These are phyloP conservation scores for Penicillium sp. DNA, from an alignment of 2,329 filamentous ascomycete genomes.

Conservation along the genomic window DNA sequence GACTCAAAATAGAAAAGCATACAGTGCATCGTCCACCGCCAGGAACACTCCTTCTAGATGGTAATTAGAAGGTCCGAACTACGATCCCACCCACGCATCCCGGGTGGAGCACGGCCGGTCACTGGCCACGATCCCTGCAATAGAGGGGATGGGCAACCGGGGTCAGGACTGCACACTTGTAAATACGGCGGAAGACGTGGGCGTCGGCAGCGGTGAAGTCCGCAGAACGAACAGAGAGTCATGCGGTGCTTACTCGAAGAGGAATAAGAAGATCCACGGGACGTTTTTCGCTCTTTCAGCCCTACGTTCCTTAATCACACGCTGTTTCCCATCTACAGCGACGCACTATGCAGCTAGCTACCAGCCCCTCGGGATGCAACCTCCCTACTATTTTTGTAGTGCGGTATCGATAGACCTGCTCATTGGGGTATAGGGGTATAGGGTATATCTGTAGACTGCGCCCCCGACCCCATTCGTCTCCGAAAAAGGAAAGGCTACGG, in stretches of 20 bases:
- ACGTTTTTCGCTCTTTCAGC: conserved; percentile 1
- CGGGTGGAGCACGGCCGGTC: conserved; percentile 10
- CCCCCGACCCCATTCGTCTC: neutral
- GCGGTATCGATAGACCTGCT: too few species aligned
- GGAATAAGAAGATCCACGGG: conserved; percentile 3
- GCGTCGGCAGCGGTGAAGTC: conserved; percentile 20
- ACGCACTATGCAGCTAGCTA: neutral
- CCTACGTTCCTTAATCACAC: neutral
- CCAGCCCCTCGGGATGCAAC: neutral
- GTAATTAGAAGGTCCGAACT: conserved; percentile 25
- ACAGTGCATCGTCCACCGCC: conserved; percentile 19
- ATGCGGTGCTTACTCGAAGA: conserved; percentile 9
- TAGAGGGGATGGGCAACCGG: conserved; percentile 9
- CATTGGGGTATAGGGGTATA: too few species aligned
- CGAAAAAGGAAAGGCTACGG: neutral
- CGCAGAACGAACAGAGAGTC: neutral
- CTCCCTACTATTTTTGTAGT: neutral
- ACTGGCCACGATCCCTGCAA: conserved; percentile 17
- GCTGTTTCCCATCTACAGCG: neutral
- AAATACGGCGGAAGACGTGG: conserved; percentile 13
- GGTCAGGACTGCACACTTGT: conserved; percentile 14
- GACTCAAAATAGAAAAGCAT: conserved; percentile 1
- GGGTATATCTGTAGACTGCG: too few species aligned
- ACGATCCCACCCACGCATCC: conserved; percentile 22
- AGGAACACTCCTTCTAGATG: conserved; percentile 29